Base-by-base conservation (phyloP, 331 rosid genomes). In the Quercus phellos region DNA sequence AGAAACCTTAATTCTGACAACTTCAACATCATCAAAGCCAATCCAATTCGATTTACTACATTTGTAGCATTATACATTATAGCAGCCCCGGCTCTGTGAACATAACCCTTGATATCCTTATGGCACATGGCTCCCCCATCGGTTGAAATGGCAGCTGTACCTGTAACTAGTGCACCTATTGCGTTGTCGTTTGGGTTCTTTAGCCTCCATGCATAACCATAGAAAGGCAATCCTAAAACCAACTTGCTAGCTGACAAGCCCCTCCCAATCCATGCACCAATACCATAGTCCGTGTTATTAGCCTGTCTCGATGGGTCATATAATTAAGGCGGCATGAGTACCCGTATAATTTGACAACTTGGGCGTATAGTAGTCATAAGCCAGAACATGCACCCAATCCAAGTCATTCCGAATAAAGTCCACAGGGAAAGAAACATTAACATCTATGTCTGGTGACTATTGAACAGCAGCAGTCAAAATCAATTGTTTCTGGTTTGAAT, bases 201-300 rank as follows among this genome's bases (percentile, higher is more conserved):
- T 68, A 26, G 85, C 22, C 12, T 74, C 97, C 92, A 88, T 1
- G 83, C 88, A 67, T 61, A 89, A 6, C 97, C 92, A 74, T 83
- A 87, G 68, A 78, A 91, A 74, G 97, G 84, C 74, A 91, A 78
- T 0, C 91, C 92, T 51, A 88, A 55, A 38, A 86, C 86, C 7
- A 91, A 75, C 67, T 89, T 89, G 34, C 27, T 35, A 35, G 43
- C 43, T 35, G 43, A 35, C 43, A 35, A 35, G 43, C 43, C 10
- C 0, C 11, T 35, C 11, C 43, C 43, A 35, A 35, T 35, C 43
- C 43, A 7, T 35, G 43, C 43, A 35, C 43, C 43, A 7, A 7
- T 7, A 35, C 43, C 43, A 35, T 35, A 35, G 2, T 35, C 43
- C 43, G 43, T 35, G 43, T 35, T 7, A 35, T 35, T 7, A 35